Base-by-base conservation (phyloP, 2,329 filamentous ascomycete species). In the Diaporthe longicolla region DNA sequence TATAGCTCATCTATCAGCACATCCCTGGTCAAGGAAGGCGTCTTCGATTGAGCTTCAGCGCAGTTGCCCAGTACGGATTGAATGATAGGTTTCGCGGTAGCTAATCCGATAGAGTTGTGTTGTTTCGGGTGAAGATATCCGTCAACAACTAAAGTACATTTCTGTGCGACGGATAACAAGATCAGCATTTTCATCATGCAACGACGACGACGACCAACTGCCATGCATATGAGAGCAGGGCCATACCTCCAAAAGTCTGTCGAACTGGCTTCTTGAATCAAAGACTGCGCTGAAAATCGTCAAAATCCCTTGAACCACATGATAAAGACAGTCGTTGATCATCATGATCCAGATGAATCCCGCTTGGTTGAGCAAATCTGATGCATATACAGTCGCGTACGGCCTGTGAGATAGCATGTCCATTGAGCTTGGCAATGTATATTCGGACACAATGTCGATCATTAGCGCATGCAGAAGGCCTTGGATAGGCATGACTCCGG, bases 341-440 rank as follows among this genome's bases (percentile, higher is more conserved):
- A 55, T 55, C 52, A 55, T 55, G 4, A 55, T 55, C 52, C 52
- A 55, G 52, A 55, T 55, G 24, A 55, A 55, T 55, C 52, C 52
- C 15, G 52, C 52, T 55, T 55, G 52, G 24, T 55, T 55, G 52
- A 55, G 52, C 52, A 55, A 8, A 29, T 55, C 52, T 29, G 52
- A 55, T 29, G 52, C 52, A 55, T 55, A 55, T 32, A 55, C 24
- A 55, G 52, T 55, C 52, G 52, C 52, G 52, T 55, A 55, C 52
- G 52, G 52, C 52, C 52, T 55, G 24, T 55, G 52, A 55, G 24
- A 26, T 17, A 55, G 52, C 52, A 55, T 55, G 52, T 29, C 52
- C 52, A 55, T 55, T 17, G 52, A 55, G 52, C 24, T 55, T 29
- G 52, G 52, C 24, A 55, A 29, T 17, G 52, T 55, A 29, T 55